Percentiles rank a stretch among this genome's conserved stretches.
Conservation (phyloP, 768 basidiomycete genomes). For the Xanthoconium stramineum region DNA sequence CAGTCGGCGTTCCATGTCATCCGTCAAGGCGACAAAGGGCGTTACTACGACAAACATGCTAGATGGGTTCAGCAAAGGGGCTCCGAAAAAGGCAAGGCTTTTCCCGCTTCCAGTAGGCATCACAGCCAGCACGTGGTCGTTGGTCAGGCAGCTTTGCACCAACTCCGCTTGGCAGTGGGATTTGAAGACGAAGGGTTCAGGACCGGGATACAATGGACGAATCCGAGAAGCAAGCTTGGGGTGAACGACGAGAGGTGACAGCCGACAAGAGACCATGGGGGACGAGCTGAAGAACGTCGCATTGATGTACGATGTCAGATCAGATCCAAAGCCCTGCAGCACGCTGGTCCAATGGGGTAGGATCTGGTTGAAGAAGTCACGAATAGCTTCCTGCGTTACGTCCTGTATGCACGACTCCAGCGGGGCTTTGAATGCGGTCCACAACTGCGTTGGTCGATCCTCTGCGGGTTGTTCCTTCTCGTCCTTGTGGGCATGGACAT, state of each 20-base stretch:
- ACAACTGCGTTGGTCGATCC: background rate
- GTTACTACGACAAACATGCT: slow-evolving; percentile 4
- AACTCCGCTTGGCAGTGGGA: slow-evolving; percentile 6
- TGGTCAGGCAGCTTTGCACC: slow-evolving; percentile 3
- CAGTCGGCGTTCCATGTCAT: slow-evolving; percentile 3
- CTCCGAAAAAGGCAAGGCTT: slow-evolving; percentile 10
- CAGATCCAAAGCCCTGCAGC: background rate
- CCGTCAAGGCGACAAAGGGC: slow-evolving; percentile 5
- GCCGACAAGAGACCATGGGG: background rate
- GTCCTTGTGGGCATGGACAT: no score
- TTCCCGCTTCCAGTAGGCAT: slow-evolving; percentile 15
- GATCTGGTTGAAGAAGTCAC: background rate
- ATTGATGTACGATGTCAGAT: background rate
- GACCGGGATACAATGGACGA: background rate
- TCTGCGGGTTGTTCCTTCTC: no score
- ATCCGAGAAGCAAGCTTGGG: background rate
- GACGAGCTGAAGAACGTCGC: accelerated
- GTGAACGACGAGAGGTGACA: background rate
- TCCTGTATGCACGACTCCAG: background rate
- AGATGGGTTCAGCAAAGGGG: background rate
- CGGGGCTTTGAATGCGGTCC: background rate
- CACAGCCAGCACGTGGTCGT: slow-evolving; percentile 3
- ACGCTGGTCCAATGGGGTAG: background rate
- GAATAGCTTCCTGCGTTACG: background rate
- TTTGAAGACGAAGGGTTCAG: background rate